Conservation (phyloP, 371 early-diverging fungal species). For the Globomyces sp. region DNA sequence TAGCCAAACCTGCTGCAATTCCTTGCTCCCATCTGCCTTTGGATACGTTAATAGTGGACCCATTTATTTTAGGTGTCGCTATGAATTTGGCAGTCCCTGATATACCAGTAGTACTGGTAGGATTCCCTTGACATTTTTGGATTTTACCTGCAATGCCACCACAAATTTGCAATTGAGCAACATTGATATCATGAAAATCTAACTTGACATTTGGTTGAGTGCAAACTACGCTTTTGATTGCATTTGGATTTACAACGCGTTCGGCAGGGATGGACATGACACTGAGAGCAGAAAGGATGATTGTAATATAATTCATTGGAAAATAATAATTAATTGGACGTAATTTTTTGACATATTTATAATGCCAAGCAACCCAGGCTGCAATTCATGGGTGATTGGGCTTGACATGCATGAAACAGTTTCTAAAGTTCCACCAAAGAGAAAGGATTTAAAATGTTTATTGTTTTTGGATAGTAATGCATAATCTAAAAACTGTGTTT, state of each 20-base stretch:
- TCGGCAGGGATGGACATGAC: constrained; percentile 1
- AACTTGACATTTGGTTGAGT: constrained; percentile 13
- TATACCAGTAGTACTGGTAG: constrained; percentile 8
- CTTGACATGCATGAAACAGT: too few relatives aligned
- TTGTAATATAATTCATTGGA: too few relatives aligned
- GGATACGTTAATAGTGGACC: constrained; percentile 18
- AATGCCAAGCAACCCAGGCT: too few relatives aligned
- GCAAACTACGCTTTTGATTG: constrained; percentile 12
- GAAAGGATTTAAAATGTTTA: too few relatives aligned
- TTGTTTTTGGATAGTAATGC: too few relatives aligned
- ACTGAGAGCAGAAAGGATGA: too few relatives aligned
- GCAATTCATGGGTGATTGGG: too few relatives aligned
- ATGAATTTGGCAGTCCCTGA: constrained; percentile 15
- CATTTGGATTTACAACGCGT: constrained; percentile 12
- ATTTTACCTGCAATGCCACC: constrained; percentile 20
- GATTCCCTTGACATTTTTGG: constrained; percentile 18
- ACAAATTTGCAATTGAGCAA: constrained; percentile 14
- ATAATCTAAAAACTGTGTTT: too few relatives aligned
- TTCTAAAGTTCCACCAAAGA: too few relatives aligned
- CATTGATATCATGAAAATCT: constrained; percentile 14
- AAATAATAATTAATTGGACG: too few relatives aligned
- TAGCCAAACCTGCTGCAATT: constrained; percentile 7
- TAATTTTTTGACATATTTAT: too few relatives aligned
- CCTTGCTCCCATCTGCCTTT: constrained; percentile 21
- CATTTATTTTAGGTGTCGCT: neutral